Evolutionary conservation across 176 grass and related monocot species (phyloP), one percentile per base, ranked within the genome.

Genomic region (Secale cereale): DNA sequence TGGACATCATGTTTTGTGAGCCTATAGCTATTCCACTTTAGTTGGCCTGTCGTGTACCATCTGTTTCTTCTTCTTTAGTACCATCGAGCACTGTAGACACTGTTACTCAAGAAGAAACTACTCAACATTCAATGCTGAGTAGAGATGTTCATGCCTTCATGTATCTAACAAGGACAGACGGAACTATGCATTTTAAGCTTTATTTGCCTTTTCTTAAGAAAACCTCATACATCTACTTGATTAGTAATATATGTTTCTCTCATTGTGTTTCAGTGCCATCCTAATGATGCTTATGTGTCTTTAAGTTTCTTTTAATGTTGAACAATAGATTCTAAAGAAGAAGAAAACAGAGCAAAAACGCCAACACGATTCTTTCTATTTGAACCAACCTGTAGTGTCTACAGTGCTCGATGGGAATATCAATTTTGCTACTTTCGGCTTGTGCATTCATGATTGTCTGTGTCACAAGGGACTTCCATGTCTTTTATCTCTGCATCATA

Each of bases 1-100:
- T 75, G 33, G 5, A 22, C 74, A 86, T 7, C 45, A 19, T 66
- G 20, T 86, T 86, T 79, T 36, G 29, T 83, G 70, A 72, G 43
- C 32, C 83, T 65, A 17, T 75, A 52, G 4, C 48, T 4, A 35
- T 54, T 27, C 20, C 9, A n/a, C 5, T 76, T 46, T 60, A 65
- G 41, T 72, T 74, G 41, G 15, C 64, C 25, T 8, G 23, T 74
- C 66, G 22, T 83, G 68, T 76, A 48, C 65, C 63, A 73, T n/a
- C n/a, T n/a, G n/a, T n/a, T n/a, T n/a, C n/a, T n/a, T n/a, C n/a
- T n/a, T n/a, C n/a, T n/a, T n/a, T n/a, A n/a, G n/a, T n/a, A n/a
- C n/a, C n/a, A n/a, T n/a, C n/a, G n/a, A n/a, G n/a, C n/a, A n/a
- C n/a, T n/a, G n/a, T n/a, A n/a, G n/a, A n/a, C n/a, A n/a, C n/a